Percentiles rank a stretch among this genome's conserved stretches.
These are phyloP conservation scores for Porcisia hertigi DNA, from an alignment of 208 protist genomes.

Conservation along the genomic window DNA sequence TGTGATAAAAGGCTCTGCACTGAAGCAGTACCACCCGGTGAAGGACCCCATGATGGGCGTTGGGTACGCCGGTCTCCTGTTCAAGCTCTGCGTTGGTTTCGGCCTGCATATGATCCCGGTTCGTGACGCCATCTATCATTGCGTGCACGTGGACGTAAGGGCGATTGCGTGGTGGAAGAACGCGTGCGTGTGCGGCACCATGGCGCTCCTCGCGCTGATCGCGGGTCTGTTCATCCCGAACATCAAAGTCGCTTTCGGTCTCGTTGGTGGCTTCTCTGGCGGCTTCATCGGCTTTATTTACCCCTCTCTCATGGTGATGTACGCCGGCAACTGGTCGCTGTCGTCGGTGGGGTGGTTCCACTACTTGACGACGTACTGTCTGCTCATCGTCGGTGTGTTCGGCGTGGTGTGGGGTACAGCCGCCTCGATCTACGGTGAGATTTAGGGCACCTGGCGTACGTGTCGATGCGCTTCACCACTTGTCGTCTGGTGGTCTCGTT, in stretches of 20 bases:
- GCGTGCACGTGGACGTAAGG: too few relatives aligned
- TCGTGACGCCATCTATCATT: too few relatives aligned
- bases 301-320: too few relatives aligned
- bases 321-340: conserved; percentile 47
- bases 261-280: too few relatives aligned
- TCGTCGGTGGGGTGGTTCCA: conserved; percentile 41
- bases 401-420: conserved; percentile 67
- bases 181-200: too few relatives aligned
- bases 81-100: too few relatives aligned
- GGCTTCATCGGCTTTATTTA: too few relatives aligned
- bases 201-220: too few relatives aligned
- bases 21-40: conserved; percentile 67
- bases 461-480: background rate
- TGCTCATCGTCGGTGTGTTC: conserved; percentile 74
- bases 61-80: conserved; percentile 55
- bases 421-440: conserved; percentile 55
- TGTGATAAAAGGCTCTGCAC: conserved; percentile 40
- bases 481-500: background rate
- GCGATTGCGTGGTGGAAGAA: too few relatives aligned
- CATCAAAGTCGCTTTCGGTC: too few relatives aligned
- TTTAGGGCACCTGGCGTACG: background rate
- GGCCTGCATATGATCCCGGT: too few relatives aligned
- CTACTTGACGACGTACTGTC: conserved; percentile 58
- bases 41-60: conserved; percentile 52
- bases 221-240: too few relatives aligned